These are phyloP conservation scores for Xylaria palmicola DNA, from an alignment of 495 filamentous ascomycete species.

Conservation along the genomic window DNA sequence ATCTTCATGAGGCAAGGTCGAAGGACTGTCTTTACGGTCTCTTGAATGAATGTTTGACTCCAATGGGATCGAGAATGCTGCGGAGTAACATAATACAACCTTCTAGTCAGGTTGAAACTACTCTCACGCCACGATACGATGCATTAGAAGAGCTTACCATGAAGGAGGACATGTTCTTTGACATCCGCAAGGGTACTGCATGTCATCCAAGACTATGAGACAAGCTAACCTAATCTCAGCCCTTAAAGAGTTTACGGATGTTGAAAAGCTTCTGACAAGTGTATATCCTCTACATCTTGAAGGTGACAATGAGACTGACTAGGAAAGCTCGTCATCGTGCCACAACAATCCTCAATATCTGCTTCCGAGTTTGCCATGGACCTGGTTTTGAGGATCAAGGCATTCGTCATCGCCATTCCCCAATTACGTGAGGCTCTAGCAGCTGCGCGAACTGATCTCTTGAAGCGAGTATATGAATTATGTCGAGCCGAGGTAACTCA, in stretches of 20 bases:
- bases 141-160: slow-evolving; percentile 80
- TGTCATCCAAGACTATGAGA: not conserved
- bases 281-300: slow-evolving; percentile 31
- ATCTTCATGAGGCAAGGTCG: slow-evolving; percentile 70
- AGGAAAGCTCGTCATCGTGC: slow-evolving; percentile 40
- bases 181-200: slow-evolving; percentile 61
- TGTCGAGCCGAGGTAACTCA: slow-evolving; percentile 62
- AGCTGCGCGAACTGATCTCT: slow-evolving; percentile 62
- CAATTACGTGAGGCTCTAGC: slow-evolving; percentile 67
- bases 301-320: slow-evolving; percentile 21
- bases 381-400: slow-evolving; percentile 83
- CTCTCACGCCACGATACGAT: slow-evolving; percentile 67
- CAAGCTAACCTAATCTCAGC: slow-evolving; percentile 42
- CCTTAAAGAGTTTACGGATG: slow-evolving; percentile 71
- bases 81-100: slow-evolving; percentile 85
- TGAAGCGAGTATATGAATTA: slow-evolving; percentile 64
- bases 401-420: slow-evolving; percentile 67
- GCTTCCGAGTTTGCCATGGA: slow-evolving; percentile 79
- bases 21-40: slow-evolving; percentile 79
- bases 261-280: slow-evolving; percentile 63
- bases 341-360: slow-evolving; percentile 59
- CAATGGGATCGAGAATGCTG: slow-evolving; percentile 81
- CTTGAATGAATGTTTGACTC: slow-evolving; percentile 80
- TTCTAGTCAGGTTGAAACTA: slow-evolving; percentile 64
- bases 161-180: slow-evolving; percentile 85